Percentiles rank a stretch among this genome's conserved stretches.
Evolutionary conservation across 805 yeast species (phyloP).

Genomic region (Kuraishia piskuri): DNA sequence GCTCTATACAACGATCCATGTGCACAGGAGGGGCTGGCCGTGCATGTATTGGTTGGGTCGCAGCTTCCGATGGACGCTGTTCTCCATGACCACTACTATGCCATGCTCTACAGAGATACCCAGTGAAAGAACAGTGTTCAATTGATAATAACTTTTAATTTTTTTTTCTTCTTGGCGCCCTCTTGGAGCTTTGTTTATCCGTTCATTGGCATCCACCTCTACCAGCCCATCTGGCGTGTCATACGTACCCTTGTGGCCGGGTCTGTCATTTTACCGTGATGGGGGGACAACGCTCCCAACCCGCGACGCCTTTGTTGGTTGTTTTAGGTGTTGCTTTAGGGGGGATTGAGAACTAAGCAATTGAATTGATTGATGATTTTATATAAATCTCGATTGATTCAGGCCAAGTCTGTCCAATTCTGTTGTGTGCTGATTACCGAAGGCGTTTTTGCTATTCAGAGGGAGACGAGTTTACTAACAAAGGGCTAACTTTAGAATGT

Average conservation of each 20-base stretch:
- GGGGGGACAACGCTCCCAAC: not conserved
- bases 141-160: not conserved
- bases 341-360: not conserved
- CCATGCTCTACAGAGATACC: not conserved
- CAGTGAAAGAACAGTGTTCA: not conserved
- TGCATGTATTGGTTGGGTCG: not conserved
- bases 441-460: not conserved
- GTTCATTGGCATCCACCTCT: not conserved
- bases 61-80: not conserved
- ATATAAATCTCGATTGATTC: too few relatives aligned
- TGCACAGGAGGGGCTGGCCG: not conserved
- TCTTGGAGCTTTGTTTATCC: too few relatives aligned
- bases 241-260: not conserved
- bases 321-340: not conserved
- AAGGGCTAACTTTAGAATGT: slow-evolving; percentile 30
- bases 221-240: not conserved
- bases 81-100: not conserved
- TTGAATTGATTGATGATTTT: too few relatives aligned
- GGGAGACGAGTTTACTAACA: not conserved
- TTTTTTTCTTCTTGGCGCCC: too few relatives aligned
- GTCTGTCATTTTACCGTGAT: not conserved
- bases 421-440: not conserved
- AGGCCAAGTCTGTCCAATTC: too few relatives aligned
- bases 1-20: not conserved
- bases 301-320: not conserved